Evolutionary conservation across 1,139 yeast species (phyloP).

Genomic region (Yamadazyma triangularis): DNA sequence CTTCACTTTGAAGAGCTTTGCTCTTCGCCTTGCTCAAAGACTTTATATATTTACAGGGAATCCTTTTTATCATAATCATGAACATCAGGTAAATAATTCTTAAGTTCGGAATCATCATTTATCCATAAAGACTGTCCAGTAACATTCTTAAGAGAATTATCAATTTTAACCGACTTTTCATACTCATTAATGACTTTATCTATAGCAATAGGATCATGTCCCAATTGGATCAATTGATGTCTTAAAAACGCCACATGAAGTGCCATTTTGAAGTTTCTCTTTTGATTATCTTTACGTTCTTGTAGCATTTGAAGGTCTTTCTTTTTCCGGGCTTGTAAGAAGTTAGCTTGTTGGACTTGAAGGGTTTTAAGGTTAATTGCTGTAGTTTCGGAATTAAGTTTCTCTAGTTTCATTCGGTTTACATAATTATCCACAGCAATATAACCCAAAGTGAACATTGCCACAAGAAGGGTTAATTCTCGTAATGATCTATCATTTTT

Average conservation of each 20-base stretch:
- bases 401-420: conserved; percentile 38
- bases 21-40: too few species aligned
- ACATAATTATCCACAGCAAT: conserved; percentile 51
- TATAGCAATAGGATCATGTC: conserved; percentile 49
- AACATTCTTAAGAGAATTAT: conserved; percentile 50
- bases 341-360: conserved; percentile 41
- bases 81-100: conserved; percentile 49
- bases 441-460: conserved; percentile 38
- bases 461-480: conserved; percentile 33
- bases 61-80: conserved; percentile 50
- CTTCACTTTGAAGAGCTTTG: too few species aligned
- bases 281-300: conserved; percentile 45
- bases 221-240: conserved; percentile 50
- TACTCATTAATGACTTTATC: conserved; percentile 51
- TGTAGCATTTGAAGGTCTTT: conserved; percentile 43
- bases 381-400: conserved; percentile 32
- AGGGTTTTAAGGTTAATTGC: conserved; percentile 39
- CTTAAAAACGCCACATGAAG: conserved; percentile 61
- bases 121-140: conserved; percentile 57
- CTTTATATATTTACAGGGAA: too few species aligned
- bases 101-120: conserved; percentile 48
- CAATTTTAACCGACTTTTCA: conserved; percentile 52
- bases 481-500: conserved; percentile 13
- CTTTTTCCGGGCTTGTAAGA: conserved; percentile 40
- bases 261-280: conserved; percentile 55